Evolutionary conservation across 441 rosid genomes (phyloP).

Genomic region (Eutrema salsugineum): DNA sequence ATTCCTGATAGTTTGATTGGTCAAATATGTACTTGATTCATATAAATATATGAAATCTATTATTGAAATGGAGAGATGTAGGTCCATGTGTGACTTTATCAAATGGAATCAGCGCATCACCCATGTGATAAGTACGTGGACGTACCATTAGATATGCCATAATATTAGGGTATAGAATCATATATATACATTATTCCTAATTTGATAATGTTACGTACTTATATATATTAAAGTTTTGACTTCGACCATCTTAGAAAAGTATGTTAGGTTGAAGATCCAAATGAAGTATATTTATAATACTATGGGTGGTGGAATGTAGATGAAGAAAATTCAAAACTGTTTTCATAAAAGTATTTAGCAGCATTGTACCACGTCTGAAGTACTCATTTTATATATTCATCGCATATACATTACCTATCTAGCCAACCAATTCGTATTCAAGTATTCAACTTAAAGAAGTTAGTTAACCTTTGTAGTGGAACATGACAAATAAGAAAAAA

Average conservation of each 20-base stretch:
- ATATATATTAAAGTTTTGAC: constrained; percentile 16
- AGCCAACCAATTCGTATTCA: background rate
- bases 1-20: no score
- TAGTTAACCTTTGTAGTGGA: background rate
- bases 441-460: background rate
- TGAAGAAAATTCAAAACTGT: background rate
- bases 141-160: constrained; percentile 10
- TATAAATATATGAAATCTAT: background rate
- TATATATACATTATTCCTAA: background rate
- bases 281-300: background rate
- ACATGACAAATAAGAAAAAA: background rate
- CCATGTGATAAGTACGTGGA: constrained; percentile 28
- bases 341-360: background rate
- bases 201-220: constrained; percentile 5
- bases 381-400: background rate
- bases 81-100: constrained; percentile 18
- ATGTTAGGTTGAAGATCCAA: background rate
- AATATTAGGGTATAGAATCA: background rate
- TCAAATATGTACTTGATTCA: no score
- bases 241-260: background rate
- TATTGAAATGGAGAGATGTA: background rate
- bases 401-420: background rate
- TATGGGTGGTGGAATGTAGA: background rate
- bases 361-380: background rate
- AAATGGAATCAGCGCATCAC: constrained; percentile 14